Evolutionary conservation across 2,329 filamentous ascomycete species (phyloP), one percentile per base, ranked within the genome.

Genomic region (Fusarium sp.): DNA sequence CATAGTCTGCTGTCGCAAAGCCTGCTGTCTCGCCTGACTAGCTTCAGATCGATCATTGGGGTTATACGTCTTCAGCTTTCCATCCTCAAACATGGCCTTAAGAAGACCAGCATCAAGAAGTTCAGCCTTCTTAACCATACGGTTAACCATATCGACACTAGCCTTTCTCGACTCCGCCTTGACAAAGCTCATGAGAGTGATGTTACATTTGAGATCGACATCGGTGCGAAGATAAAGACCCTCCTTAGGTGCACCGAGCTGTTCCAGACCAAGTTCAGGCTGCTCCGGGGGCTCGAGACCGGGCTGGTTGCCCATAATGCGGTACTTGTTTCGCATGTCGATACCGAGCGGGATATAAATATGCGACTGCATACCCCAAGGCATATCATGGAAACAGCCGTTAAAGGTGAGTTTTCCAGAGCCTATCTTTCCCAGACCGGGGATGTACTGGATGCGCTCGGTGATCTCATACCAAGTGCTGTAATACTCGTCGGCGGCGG

Each of bases 381-480:
- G 88, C 83, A 91, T 88, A 77, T 92, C 86, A 75, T 92, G 90
- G 76, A 92, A 92, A 75, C 89, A 91, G 63, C 88, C 90, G 63
- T 88, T 91, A 80, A 92, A 92, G 46, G 83, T 85, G 78, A 92
- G 90, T 74, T 88, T 87, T 75, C 88, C 86, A 6, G 88, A 87
- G 24, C 89, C 89, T 63, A 90, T 83, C 78, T 83, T 88, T 69
- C 90, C 90, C 57, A 91, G 80, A 33, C 90, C 90, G 1, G 90
- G 90, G 8, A 92, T 80, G 71, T 89, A 88, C 76, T 91, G 89
- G 63, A 92, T 89, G 73, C 89, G 86, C 82, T 92, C 86, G 59
- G 82, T 86, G 74, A 92, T 92, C 78, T 92, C 89, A 77, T 92
- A 92, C 90, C 90, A 92, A 29, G 90, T 91, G 66, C 88, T 88